Evolutionary conservation across 495 filamentous ascomycete genomes (phyloP), one percentile per base, ranked within the genome.

Genomic region (Astrothelium macrocarpum): DNA sequence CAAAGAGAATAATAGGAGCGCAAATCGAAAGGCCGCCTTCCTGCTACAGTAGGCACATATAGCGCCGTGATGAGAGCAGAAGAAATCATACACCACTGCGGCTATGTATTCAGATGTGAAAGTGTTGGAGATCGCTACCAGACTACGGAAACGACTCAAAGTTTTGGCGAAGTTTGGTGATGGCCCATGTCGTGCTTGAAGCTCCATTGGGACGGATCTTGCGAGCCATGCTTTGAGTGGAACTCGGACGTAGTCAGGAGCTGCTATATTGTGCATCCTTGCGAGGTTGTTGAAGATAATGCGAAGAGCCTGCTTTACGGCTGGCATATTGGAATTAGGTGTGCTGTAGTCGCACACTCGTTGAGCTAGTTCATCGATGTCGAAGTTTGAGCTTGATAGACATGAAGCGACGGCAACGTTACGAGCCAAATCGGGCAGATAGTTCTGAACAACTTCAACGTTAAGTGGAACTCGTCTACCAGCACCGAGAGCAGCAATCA

Each of bases 101-200:
- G 49, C 49, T 9, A 56, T 56, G 49, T 56, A 56, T 10, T 56
- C 49, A 9, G 49, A 56, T n/a, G 23, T 20, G 25, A 29, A 56
- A 56, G 49, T 25, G 29, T 56, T 56, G 11, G 49, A 56, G 49
- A 56, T 56, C 2, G 49, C 49, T 7, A 56, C 49, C 25, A 56
- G 29, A 29, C 49, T 20, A 16, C 49, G 49, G 49, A 56, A 56
- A 29, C 49, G 49, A 56, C 29, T 56, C 25, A 56, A 56, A 10
- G 49, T 29, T 16, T 56, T 2, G 12, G 12, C 29, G 16, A 56
- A 56, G 20, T 56, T 9, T 26, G 25, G 7, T 11, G 25, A 3
- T 16, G 23, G 49, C 29, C 49, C 2, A 29, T 56, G 12, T 25
- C 25, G 49, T 29, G 7, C 25, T 1, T 56, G 23, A 20, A 56